A percentile compares a stretch with the other conserved stretches of the same genome.
Evolutionary conservation across 495 filamentous ascomycete genomes (phyloP).

Genomic region (Glutinoglossum americanum): DNA sequence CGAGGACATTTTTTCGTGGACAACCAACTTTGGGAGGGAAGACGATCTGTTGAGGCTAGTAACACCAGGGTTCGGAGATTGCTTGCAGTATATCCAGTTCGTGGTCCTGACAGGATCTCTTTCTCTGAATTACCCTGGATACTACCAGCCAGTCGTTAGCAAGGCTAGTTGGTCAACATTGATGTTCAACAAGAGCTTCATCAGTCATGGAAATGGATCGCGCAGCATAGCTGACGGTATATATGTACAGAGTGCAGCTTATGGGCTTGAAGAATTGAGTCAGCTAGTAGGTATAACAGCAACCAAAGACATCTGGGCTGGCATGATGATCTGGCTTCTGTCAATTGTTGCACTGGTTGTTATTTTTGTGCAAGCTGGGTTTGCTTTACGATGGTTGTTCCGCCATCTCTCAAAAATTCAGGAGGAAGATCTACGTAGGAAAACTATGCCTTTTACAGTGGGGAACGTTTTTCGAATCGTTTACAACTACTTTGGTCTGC

Average conservation of each 20-base stretch:
- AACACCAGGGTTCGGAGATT: constrained; percentile 91
- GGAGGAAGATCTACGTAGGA: constrained; percentile 68
- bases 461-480: constrained; percentile 76
- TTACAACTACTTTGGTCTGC: constrained; percentile 78
- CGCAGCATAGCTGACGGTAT: constrained; percentile 60
- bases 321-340: constrained; percentile 69
- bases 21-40: constrained; percentile 87
- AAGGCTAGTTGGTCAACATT: constrained; percentile 70
- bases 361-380: constrained; percentile 57
- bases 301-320: constrained; percentile 73
- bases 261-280: constrained; percentile 57
- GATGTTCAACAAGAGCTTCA: constrained; percentile 85
- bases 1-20: constrained; percentile 74
- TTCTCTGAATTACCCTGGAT: constrained; percentile 78
- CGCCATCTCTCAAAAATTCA: constrained; percentile 45
- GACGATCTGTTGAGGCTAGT: constrained; percentile 79
- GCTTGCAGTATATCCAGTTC: constrained; percentile 92
- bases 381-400: constrained; percentile 51
- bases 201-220: constrained; percentile 39
- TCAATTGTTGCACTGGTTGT: constrained; percentile 46
- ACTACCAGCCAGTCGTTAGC: constrained; percentile 77
- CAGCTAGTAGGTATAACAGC: constrained; percentile 68
- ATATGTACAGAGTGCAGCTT: constrained; percentile 47
- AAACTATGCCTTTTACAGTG: constrained; percentile 81
- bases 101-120: constrained; percentile 70